Evolutionary conservation across 805 yeast genomes (phyloP), one percentile per base, ranked within the genome.

Genomic region (Saccharomycopsis sp.): DNA sequence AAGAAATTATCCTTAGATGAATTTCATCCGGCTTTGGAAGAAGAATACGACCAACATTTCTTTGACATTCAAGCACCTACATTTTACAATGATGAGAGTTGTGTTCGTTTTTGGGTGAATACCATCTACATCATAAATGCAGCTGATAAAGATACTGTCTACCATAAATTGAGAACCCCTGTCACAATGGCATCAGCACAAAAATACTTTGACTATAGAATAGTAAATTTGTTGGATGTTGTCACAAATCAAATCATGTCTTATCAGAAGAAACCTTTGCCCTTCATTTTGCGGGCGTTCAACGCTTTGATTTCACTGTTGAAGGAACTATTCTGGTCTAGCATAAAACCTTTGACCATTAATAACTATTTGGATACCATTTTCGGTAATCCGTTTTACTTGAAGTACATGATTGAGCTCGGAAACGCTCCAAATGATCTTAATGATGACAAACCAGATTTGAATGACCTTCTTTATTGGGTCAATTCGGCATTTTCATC

Each of bases 331-430:
- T 72, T 78, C 43, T 84, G 92, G 89, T 51, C 55, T 0, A 50
- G 60, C 19, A 64, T 76, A 3, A 60, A 69, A 1, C 84, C 83
- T 0, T 69, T 63, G 45, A 70, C 72, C 2, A 72, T 69, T 45
- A 66, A 64, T 21, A 76, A 75, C 45, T 62, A 78, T 33, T 56
- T 81, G 38, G 87, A 80, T 48, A 67, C 75, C 13, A 63, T 80
- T 1, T 65, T 80, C 35, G 69, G 70, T 15, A 77, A 71, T 50
- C 75, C 78, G 1, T 58, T 63, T 35, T 75, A 65, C 49, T 52
- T 62, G 1, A 59, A 58, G 13, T 60, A 56, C 38, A 52, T 78
- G 21, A 48, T 48, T 4, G 30, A 33, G 39, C 51, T 50, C 36
- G 45, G 34, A 47, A 55, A 12, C 58, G n/a, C n/a, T n/a, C 27